These are phyloP conservation scores for Chlorencoelia australis DNA, from an alignment of 2,329 filamentous ascomycete species.

Conservation along the genomic window DNA sequence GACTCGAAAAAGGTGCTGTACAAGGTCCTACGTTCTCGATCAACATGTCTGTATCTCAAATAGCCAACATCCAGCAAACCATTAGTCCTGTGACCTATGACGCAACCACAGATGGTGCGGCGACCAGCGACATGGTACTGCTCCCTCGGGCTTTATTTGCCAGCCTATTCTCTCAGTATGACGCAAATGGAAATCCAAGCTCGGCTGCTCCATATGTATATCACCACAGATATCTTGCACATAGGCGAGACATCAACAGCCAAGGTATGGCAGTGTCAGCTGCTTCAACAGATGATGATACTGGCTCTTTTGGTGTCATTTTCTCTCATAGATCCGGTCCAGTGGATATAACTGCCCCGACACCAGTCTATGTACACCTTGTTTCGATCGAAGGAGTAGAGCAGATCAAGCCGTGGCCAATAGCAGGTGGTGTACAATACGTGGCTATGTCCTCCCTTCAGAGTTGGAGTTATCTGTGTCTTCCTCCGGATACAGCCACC, in stretches of 20 bases:
- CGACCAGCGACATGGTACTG: background rate
- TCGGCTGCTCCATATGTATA: too few relatives aligned
- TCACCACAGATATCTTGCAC: conserved; percentile 26
- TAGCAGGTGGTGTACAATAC: too few relatives aligned
- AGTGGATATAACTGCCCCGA: conserved; percentile 19
- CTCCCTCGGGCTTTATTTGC: background rate
- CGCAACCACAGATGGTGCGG: background rate
- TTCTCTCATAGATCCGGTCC: conserved; percentile 29
- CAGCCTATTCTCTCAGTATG: background rate
- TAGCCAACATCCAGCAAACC: too few relatives aligned
- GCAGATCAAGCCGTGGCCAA: too few relatives aligned
- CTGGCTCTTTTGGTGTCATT: conserved; percentile 29
- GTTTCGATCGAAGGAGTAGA: conserved; percentile 32
- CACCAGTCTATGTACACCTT: conserved; percentile 28
- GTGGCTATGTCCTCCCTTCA: conserved; percentile 27
- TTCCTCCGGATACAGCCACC: conserved; percentile 22
- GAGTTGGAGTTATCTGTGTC: conserved; percentile 32
- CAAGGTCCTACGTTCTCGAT: background rate
- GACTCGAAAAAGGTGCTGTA: too few relatives aligned
- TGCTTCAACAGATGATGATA: conserved; percentile 27
- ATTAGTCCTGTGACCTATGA: too few relatives aligned
- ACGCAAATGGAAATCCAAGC: too few relatives aligned
- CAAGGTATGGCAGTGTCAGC: conserved; percentile 30
- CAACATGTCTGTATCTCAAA: background rate
- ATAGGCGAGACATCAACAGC: conserved; percentile 33